Evolutionary conservation across 768 basidiomycete genomes (phyloP).

Genomic region (Chalciporus piperatus): DNA sequence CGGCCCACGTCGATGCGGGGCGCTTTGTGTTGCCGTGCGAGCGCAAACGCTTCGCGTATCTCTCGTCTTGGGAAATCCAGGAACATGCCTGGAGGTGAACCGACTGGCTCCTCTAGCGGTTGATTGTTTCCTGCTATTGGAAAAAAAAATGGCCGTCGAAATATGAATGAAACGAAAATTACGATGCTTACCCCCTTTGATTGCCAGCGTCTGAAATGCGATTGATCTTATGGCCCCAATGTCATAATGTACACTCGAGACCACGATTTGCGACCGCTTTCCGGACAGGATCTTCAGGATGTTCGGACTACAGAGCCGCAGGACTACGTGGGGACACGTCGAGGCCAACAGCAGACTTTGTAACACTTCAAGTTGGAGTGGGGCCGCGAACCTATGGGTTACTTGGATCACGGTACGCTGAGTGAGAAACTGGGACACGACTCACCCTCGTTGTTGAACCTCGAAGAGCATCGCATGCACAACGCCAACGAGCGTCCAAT

Average conservation of each 20-base stretch:
- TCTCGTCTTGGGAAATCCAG: conserved; percentile 54
- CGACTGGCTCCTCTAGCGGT: conserved; percentile 16
- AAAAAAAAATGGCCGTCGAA: not conserved
- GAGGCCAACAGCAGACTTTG: conserved; percentile 63
- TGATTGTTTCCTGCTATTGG: conserved; percentile 15
- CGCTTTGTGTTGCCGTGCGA: conserved; percentile 60
- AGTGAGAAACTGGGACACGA: not conserved
- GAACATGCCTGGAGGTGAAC: conserved; percentile 35
- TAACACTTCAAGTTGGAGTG: conserved; percentile 59
- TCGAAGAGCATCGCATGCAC: conserved; percentile 62
- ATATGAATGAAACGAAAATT: not conserved
- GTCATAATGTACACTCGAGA: conserved; percentile 33
- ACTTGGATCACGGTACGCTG: not conserved
- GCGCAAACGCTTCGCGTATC: conserved; percentile 53
- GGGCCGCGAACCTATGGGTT: conserved; percentile 41
- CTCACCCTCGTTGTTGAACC: conserved; percentile 54
- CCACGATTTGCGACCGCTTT: conserved; percentile 35
- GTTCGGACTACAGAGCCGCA: conserved; percentile 57
- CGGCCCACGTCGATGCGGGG: conserved; percentile 64
- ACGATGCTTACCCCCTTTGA: conserved; percentile 35
- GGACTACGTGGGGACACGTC: conserved; percentile 64
- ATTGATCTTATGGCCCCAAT: conserved; percentile 38
- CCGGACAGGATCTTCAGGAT: conserved; percentile 46
- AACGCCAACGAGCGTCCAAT: conserved; percentile 79
- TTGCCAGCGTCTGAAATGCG: conserved; percentile 38